A percentile compares a stretch with the other conserved stretches of the same genome.
phyloP scores from a whole-genome alignment of 2,329 filamentous ascomycete genomes.

The Alternaria gaisen region DNA sequence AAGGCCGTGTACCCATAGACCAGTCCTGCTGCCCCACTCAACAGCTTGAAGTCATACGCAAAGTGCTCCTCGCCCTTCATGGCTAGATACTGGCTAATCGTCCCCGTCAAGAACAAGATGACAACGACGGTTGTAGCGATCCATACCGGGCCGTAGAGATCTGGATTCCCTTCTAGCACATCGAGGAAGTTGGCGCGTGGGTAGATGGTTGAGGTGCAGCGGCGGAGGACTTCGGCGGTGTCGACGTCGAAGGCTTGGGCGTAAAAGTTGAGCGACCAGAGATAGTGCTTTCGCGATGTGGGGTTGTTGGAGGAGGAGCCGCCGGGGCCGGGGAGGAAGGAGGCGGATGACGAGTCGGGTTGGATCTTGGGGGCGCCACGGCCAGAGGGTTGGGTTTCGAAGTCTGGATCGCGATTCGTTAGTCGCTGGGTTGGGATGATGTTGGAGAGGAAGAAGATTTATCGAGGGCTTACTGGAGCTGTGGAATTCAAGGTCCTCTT shows the following conservation, averaged over 20 bases:
- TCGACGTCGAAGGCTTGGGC: constrained; percentile 99
- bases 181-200: constrained; percentile 96
- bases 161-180: constrained; percentile 94
- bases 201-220: constrained; percentile 88
- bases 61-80: constrained; percentile 74
- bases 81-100: constrained; percentile 89
- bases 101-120: constrained; percentile 93
- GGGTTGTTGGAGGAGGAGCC: constrained; percentile 21
- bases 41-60: constrained; percentile 86
- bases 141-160: constrained; percentile 97
- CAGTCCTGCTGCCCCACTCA: constrained; percentile 89
- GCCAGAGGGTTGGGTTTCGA: constrained; percentile 67
- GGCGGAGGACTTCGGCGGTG: constrained; percentile 84
- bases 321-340: constrained; percentile 49
- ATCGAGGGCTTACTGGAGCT: constrained; percentile 69
- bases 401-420: constrained; percentile 60
- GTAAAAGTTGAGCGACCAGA: constrained; percentile 94
- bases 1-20: constrained; percentile 91
- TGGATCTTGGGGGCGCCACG: constrained; percentile 57
- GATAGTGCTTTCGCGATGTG: constrained; percentile 73
- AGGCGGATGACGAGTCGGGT: constrained; percentile 50
- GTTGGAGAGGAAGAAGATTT: neutral
- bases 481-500: constrained; percentile 99
- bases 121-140: constrained; percentile 97
- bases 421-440: neutral